These are phyloP conservation scores for Calvatia gigantea DNA, from an alignment of 768 basidiomycete genomes.

Conservation along the genomic window DNA sequence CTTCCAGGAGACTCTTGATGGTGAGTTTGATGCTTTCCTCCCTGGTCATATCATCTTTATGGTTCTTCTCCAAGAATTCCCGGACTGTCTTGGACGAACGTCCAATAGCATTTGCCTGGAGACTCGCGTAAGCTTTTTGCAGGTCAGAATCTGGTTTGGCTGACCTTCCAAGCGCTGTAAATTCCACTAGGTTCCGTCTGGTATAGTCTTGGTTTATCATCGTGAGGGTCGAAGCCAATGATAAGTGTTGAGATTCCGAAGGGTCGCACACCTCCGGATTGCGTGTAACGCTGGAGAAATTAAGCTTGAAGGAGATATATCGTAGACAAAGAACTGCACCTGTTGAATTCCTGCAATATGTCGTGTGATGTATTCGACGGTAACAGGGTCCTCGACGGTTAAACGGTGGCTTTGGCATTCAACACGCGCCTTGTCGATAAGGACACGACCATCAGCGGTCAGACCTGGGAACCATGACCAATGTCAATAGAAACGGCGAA, in stretches of 20 bases:
- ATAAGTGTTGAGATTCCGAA: slow-evolving; percentile 98
- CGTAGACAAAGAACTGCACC: slow-evolving; percentile 38
- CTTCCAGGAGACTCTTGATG: slow-evolving; percentile 92
- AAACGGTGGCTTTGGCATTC: slow-evolving; percentile 98
- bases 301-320: background rate
- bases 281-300: slow-evolving; percentile 78
- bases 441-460: slow-evolving; percentile 94
- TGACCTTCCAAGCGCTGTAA: slow-evolving; percentile 97
- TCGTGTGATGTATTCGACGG: slow-evolving; percentile 97
- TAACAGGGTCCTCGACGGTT: slow-evolving; percentile 97
- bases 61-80: slow-evolving; percentile 98
- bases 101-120: slow-evolving; percentile 94
- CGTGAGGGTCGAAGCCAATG: slow-evolving; percentile 95
- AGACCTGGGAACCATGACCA: slow-evolving; percentile 57
- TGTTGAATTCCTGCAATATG: slow-evolving; percentile 99
- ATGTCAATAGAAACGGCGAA: slow-evolving; percentile 6
- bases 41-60: slow-evolving; percentile 83
- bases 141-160: slow-evolving; percentile 15
- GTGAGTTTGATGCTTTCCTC: slow-evolving; percentile 94
- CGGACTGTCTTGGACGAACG: slow-evolving; percentile 97
- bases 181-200: slow-evolving; percentile 98
- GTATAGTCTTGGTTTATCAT: slow-evolving; percentile 83
- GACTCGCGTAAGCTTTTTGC: background rate
- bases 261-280: slow-evolving; percentile 97
- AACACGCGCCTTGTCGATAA: slow-evolving; percentile 96